phyloP scores from a whole-genome alignment of 164 flowering plant genomes.

The Euptelea pleiosperma region DNA sequence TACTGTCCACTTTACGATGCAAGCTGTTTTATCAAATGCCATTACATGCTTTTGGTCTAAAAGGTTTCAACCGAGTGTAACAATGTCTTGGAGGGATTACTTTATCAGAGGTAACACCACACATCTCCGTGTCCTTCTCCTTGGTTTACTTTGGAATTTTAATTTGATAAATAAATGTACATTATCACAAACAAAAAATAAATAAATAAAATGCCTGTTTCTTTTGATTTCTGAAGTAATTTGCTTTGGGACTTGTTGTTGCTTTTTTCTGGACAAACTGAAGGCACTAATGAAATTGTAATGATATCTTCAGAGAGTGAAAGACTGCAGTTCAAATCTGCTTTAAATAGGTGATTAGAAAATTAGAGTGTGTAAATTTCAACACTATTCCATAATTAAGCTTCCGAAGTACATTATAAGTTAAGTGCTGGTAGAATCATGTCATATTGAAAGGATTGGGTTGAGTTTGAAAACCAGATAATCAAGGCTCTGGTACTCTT shows the following conservation, averaged over 20 bases:
- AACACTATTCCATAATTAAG: too few species aligned
- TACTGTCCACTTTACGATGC: conserved; percentile 89
- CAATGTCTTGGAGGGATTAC: conserved; percentile 92
- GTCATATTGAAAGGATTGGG: too few species aligned
- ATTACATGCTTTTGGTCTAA: conserved; percentile 73
- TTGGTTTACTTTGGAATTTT: conserved; percentile 5
- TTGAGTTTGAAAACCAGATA: too few species aligned
- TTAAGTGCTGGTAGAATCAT: too few species aligned
- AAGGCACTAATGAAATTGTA: conserved; percentile 9
- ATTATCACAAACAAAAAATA: background rate
- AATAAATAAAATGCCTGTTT: background rate
- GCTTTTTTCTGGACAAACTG: background rate
- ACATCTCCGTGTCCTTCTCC: conserved; percentile 4
- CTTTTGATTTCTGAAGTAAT: background rate
- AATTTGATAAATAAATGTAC: background rate
- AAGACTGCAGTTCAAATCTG: too few species aligned
- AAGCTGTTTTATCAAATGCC: conserved; percentile 78
- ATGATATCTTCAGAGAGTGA: background rate
- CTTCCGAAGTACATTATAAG: too few species aligned
- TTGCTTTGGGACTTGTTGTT: background rate
- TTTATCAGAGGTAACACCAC: conserved; percentile 59
- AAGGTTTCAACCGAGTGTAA: conserved; percentile 51
- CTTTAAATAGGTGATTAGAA: too few species aligned
- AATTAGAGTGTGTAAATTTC: too few species aligned
- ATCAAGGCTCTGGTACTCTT: too few species aligned